Evolutionary conservation across 495 filamentous ascomycete species (phyloP), one percentile per base, ranked within the genome.

Genomic region (Paragyromitra xinjiangensis): DNA sequence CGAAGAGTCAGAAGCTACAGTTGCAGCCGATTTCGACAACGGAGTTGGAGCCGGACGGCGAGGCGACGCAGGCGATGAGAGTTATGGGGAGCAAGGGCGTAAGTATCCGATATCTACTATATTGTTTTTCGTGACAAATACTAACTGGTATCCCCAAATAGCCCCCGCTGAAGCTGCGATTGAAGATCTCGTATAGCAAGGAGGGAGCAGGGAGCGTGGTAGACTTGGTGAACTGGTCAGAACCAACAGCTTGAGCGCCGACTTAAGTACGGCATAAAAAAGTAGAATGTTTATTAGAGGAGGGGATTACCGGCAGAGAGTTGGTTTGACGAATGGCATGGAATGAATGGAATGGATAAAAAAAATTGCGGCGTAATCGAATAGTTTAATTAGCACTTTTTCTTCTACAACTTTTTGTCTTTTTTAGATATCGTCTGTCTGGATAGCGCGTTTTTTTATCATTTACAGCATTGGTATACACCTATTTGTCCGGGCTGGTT

Each of bases 221-320:
- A 80, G 96, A 99, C 79, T 93, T 97, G 84, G 94, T 98, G 71
- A 94, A 98, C 86, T 99, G 95, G 95, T 89, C 91, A 63, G 95
- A 99, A 83, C 93, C 94, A 3, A 40, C 61, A 40, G 69, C 61
- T 24, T 77, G 45, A 71, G 39, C 29, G 37, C 22, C 16, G 24
- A 45, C 26, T 44, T n/a, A 53, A 37, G 39, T 34, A 14, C n/a
- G 7, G 11, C 29, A 24, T 4, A 56, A 26, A 56, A 11, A 19
- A 44, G 19, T 5, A 6, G 29, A 51, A 19, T 73, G 50, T 48
- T 62, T 73, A 26, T 51, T 73, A 73, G 59, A 72, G 68, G 37
- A 37, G 59, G 51, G 16, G 42, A 34, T 19, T 29, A 24, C 11
- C 42, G 22, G 16, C 62, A n/a, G 24, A 45, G 22, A 63, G 37